Conservation (phyloP, 495 filamentous ascomycete genomes). For the Neurospora hispaniola region DNA sequence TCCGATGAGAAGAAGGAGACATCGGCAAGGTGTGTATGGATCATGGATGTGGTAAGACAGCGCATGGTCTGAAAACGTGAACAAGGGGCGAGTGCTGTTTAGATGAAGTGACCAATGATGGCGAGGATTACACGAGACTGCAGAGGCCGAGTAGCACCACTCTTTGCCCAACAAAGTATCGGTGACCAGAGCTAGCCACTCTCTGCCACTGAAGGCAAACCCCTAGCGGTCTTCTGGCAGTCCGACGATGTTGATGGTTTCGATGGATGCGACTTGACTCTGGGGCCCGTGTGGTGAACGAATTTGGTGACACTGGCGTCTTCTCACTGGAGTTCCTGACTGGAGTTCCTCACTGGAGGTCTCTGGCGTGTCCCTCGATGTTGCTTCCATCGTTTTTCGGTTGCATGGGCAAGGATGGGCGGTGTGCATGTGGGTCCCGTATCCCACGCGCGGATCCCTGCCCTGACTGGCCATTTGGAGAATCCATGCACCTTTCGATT, state of each 20-base stretch:
- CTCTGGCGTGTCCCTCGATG: constrained; percentile 4
- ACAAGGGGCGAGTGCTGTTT: constrained; percentile 28
- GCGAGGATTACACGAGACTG: constrained; percentile 1
- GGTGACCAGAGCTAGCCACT: constrained; percentile 34
- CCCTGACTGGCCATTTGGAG: constrained; percentile 13
- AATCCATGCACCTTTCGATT: constrained; percentile 14
- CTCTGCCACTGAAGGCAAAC: constrained; percentile 16
- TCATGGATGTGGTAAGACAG: constrained; percentile 31
- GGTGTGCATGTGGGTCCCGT: constrained; percentile 16
- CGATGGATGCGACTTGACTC: not conserved
- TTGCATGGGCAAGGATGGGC: constrained; percentile 21
- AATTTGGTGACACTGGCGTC: not conserved
- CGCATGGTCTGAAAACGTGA: constrained; percentile 33
- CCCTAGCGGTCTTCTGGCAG: constrained; percentile 3
- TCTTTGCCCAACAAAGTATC: constrained; percentile 34
- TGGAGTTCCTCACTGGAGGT: not conserved
- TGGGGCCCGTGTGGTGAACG: not conserved
- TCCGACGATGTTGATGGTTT: not conserved
- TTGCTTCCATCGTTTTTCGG: constrained; percentile 7
- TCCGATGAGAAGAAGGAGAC: constrained; percentile 17
- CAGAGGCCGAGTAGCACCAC: constrained; percentile 22
- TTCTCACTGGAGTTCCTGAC: not conserved
- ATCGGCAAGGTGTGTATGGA: constrained; percentile 31
- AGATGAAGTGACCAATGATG: constrained; percentile 40
- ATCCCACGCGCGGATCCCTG: constrained; percentile 5